A percentile compares a stretch with the other conserved stretches of the same genome.
Conservation (phyloP, 1,284 basidiomycete genomes). For the Tetrapyrgos nigripes region DNA sequence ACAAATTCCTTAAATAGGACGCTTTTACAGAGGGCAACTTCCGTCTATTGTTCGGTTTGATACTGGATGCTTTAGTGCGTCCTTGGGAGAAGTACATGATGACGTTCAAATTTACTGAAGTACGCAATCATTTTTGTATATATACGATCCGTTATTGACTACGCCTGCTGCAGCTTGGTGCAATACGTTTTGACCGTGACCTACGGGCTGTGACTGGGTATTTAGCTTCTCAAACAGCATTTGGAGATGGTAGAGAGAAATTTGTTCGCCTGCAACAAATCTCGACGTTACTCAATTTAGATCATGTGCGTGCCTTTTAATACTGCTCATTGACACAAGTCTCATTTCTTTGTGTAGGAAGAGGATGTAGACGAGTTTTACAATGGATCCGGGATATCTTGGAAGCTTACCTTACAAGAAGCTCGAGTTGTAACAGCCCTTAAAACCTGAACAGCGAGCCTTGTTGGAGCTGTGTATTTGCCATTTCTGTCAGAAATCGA, state of each 20-base stretch:
- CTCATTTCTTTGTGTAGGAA: slow-evolving; percentile 58
- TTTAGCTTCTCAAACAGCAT: slow-evolving; percentile 85
- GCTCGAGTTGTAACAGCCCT: slow-evolving; percentile 75
- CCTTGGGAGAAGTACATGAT: slow-evolving; percentile 94
- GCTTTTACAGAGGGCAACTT: slow-evolving; percentile 90
- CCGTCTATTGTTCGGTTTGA: slow-evolving; percentile 83
- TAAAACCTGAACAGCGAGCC: slow-evolving; percentile 57
- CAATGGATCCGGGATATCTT: slow-evolving; percentile 89
- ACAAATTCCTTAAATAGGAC: slow-evolving; percentile 54
- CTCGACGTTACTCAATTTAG: slow-evolving; percentile 90
- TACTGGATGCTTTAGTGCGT: slow-evolving; percentile 85
- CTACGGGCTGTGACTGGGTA: slow-evolving; percentile 84
- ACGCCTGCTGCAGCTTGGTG: slow-evolving; percentile 76
- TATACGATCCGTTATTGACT: not conserved
- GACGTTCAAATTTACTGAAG: slow-evolving; percentile 89
- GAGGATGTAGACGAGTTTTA: slow-evolving; percentile 94
- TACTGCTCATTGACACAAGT: slow-evolving; percentile 4
- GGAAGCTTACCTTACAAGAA: slow-evolving; percentile 84
- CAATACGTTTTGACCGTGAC: slow-evolving; percentile 95
- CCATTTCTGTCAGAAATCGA: too few species aligned
- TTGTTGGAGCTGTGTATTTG: too few species aligned
- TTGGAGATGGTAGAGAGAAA: slow-evolving; percentile 90
- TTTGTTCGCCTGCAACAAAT: slow-evolving; percentile 94
- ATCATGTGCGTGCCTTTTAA: slow-evolving; percentile 61
- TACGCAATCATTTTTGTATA: slow-evolving; percentile 34